Evolutionary conservation across 140 eudicot genomes (phyloP).

Genomic region (Erigeron philadelphicus): DNA sequence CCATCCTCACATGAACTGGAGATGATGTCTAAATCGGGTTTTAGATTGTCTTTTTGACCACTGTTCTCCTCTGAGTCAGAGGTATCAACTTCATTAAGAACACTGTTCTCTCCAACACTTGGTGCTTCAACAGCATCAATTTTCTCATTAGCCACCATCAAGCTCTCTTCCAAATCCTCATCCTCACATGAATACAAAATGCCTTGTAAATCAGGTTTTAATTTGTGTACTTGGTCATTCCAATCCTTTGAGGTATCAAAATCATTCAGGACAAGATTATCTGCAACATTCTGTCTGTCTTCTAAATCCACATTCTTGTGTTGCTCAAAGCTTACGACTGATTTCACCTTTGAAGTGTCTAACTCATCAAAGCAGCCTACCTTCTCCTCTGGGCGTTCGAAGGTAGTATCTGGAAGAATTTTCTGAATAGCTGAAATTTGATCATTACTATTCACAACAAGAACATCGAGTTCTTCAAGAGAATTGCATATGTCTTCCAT

Average conservation of each 20-base stretch:
- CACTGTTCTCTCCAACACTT: not conserved
- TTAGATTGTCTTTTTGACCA: too few species aligned
- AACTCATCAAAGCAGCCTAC: not conserved
- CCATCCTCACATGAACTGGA: too few species aligned
- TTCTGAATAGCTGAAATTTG: not conserved
- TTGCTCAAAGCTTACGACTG: not conserved
- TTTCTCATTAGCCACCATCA: slow-evolving; percentile 4
- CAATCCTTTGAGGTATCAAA: not conserved
- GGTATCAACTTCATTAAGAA: too few species aligned
- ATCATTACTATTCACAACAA: slow-evolving; percentile 14
- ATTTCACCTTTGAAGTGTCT: not conserved
- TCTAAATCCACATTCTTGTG: slow-evolving; percentile 11
- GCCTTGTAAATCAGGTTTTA: not conserved
- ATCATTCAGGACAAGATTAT: not conserved
- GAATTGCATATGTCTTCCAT: slow-evolving; percentile 17
- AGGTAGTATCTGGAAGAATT: not conserved
- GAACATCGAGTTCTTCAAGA: slow-evolving; percentile 18
- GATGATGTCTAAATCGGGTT: too few species aligned
- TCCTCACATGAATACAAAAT: slow-evolving; percentile 1
- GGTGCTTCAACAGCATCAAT: not conserved
- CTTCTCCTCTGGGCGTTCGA: slow-evolving; percentile 9
- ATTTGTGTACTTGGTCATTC: not conserved
- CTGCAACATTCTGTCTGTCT: not conserved
- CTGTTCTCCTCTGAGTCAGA: too few species aligned
- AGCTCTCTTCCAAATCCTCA: not conserved